These are phyloP conservation scores for Aspergillus heteromorphus DNA, from an alignment of 495 filamentous ascomycete species.

Conservation along the genomic window DNA sequence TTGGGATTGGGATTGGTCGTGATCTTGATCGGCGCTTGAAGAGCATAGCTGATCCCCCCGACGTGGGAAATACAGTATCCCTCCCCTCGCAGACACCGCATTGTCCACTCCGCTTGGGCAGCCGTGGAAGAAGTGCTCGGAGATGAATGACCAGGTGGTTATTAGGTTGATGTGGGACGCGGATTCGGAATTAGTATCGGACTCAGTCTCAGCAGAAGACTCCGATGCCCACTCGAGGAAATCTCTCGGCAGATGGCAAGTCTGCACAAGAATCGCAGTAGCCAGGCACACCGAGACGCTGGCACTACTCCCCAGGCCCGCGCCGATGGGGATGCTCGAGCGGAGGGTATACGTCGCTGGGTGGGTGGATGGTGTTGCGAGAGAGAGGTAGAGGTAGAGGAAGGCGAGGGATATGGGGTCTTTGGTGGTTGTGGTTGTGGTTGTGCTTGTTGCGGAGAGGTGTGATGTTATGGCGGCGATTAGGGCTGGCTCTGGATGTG, in stretches of 20 bases:
- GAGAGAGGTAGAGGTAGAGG: not conserved
- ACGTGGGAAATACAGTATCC: not conserved
- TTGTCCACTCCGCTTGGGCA: not conserved
- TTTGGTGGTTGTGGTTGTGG: too few species aligned
- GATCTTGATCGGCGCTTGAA: too few species aligned
- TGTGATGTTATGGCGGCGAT: too few species aligned
- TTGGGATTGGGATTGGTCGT: too few species aligned
- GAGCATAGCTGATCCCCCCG: too few species aligned
- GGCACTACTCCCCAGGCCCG: constrained; percentile 79
- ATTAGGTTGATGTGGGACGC: not conserved
- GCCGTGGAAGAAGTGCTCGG: not conserved
- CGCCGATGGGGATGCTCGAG: constrained; percentile 78
- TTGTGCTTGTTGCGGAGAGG: too few species aligned
- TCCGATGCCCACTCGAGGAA: too few species aligned
- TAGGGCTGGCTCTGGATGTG: too few species aligned
- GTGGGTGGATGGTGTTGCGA: not conserved
- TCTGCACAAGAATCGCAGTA: constrained; percentile 37
- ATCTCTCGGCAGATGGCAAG: not conserved
- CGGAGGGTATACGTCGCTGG: constrained; percentile 59
- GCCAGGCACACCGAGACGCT: constrained; percentile 76
- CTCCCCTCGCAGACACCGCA: not conserved
- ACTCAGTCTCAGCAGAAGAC: too few species aligned
- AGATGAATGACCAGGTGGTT: not conserved
- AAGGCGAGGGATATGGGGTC: not conserved
- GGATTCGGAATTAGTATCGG: too few species aligned